Evolutionary conservation across 2,329 filamentous ascomycete species (phyloP), one percentile per base, ranked within the genome.

Genomic region (Colletotrichum sublineola): DNA sequence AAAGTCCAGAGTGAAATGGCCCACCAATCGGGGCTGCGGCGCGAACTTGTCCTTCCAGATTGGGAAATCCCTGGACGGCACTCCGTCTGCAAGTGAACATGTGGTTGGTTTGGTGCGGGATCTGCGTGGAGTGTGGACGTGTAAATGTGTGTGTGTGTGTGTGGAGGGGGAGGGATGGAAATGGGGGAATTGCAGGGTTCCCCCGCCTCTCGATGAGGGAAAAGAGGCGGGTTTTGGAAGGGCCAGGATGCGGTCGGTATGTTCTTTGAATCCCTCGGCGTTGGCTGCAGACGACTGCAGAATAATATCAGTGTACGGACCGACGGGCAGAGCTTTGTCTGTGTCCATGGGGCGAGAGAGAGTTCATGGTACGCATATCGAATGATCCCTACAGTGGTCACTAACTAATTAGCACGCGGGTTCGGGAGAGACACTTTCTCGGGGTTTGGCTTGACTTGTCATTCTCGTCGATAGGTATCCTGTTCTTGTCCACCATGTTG

Each of bases 21-120:
- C 69, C 52, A 76, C 72, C 73, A 76, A 69, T 58, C 68, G 71
- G 67, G 11, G 44, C 20, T 29, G 62, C 55, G 50, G 42, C 18
- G 29, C 56, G 42, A 48, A 15, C 24, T 38, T 18, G 55, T 73
- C 56, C 57, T 70, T 56, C 71, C 63, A 44, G 50, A 71, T 71
- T 56, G 42, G 71, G 71, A 58, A 73, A 67, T 6, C 62, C 62
- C 61, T 68, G 67, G 56, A 67, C 67, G 67, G 55, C 71, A 58
- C 57, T 73, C 71, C 71, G 71, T 63, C 61, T 73, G 70, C 61
- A 68, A 31, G 62, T 64, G 69, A 31, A 9, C 69, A 72, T 72
- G 69, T 72, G 69, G 33, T 58, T 44, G 40, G 44, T 24, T 58
- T 44, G 40, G 44, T 33, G 48, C 31, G 46, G 55, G 38, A 70